Evolutionary conservation across 768 basidiomycete species (phyloP), one percentile per base, ranked within the genome.

Genomic region (Aureoboletus auriporus): DNA sequence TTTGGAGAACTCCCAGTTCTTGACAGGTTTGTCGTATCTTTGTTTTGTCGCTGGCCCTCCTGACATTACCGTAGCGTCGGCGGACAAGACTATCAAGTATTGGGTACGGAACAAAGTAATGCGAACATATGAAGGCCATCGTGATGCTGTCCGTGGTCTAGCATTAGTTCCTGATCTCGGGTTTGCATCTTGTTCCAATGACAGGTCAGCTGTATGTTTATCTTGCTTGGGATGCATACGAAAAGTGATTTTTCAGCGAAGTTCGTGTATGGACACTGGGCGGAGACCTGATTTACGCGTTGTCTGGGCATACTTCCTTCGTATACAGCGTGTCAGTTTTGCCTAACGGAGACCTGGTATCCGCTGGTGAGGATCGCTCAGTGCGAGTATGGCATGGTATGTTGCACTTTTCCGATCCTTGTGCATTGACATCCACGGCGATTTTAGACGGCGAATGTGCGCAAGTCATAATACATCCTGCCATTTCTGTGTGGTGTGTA

Each of bases 261-360:
- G 89, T 99, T 54, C 89, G 85, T 41, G 83, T 96, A 16, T 99
- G 94, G 89, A 86, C 89, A 11, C 75, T 92, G 36, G 85, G 80
- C 46, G 89, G 91, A 49, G 89, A 89, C 63, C 61, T 77, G 39
- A 74, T 86, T 46, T 85, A 86, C 61, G 80, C 83, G 0, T 69
- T 98, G n/a, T 84, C 88, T 5, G 96, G 93, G 1, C 96, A 98
- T 65, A 95, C 93, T 2, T 96, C 93, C 17, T 99, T 97, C 65
- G 92, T 98, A 12, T 99, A 98, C 71, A 86, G 88, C 48, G 66
- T 99, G 12, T 80, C 89, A 0, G 79, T 89, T 16, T 75, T 97
- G 16, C 86, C 93, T 2, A 82, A 70, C 52, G 89, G 94, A 16
- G 83, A 86, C 54, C 76, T 93, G 17, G 83, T 95, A 8, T 92